A percentile compares a stretch with the other conserved stretches of the same genome.
phyloP scores from a whole-genome alignment of 345 rosid genomes.

The Reutealis trisperma region DNA sequence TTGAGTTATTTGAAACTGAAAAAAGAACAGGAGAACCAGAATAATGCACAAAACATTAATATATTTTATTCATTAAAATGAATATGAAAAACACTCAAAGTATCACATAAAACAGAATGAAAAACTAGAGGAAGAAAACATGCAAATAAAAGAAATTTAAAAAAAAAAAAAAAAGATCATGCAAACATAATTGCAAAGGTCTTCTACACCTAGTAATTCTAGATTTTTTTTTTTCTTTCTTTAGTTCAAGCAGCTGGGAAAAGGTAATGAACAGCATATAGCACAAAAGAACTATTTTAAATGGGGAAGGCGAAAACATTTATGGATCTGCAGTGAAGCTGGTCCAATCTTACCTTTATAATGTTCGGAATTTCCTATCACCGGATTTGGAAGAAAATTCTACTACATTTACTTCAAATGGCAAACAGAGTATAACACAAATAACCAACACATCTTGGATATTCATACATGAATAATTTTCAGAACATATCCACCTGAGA shows the following conservation, averaged over 20 bases:
- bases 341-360: neutral
- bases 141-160: neutral
- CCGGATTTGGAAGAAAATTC: neutral
- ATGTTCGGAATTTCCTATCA: neutral
- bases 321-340: neutral
- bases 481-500: neutral
- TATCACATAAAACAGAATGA: neutral
- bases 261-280: neutral
- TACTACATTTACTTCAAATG: neutral
- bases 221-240: neutral
- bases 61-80: neutral
- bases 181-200: neutral
- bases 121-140: neutral
- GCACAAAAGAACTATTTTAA: neutral
- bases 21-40: neutral
- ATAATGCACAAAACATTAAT: neutral
- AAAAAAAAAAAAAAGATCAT: too few species aligned
- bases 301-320: neutral
- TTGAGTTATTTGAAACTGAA: neutral
- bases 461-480: neutral
- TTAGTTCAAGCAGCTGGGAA: neutral
- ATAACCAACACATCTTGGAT: neutral
- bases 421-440: neutral
- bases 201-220: neutral
- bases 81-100: neutral